Evolutionary conservation across 306 rosid species (phyloP), one percentile per base, ranked within the genome.

Genomic region (Ceratonia siliqua): DNA sequence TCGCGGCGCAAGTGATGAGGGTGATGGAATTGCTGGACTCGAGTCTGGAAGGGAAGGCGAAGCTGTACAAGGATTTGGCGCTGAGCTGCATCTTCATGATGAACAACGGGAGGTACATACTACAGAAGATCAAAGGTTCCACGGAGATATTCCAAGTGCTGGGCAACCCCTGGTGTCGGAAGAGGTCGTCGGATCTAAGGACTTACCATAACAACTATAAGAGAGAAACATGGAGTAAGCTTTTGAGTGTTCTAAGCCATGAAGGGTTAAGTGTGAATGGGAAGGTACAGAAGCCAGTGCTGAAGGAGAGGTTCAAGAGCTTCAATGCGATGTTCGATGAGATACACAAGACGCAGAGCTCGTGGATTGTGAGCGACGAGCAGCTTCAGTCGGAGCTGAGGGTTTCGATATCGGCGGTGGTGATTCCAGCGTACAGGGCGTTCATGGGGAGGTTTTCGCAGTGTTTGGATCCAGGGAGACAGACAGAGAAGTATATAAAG

Each of bases 351-450:
- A 81, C 93, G 8, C 98, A 93, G 70, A 85, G 91, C 85, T 53
- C 87, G 10, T 93, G 98, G 98, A 95, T 93, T 8, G 93, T 93
- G 62, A 72, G 88, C 12, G 98, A 91, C 49, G 96, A 93, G 28
- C 98, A 93, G 55, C 97, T 93, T 73, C 90, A 87, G 25, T 91
- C 98, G 42, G 98, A 93, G 85, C 89, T 93, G 1, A 75, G 96
- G 81, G 90, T 89, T 61, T 93, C 98, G 0, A 82, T 93, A 8
- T 84, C 97, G 3, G 86, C 91, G 0, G 87, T 93, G 5, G 89
- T 93, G 65, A 91, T 91, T 55, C 97, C 97, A 15, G 98, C 98
- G 0, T 93, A 91, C 53, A 69, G 98, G 46, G 62, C 91, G 0
- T 93, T 93, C 53, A 39, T 88, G 57, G 97, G 91, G 39, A 81